Evolutionary conservation across 257 asterid genomes (phyloP).

Genomic region (Fraxinus americana): DNA sequence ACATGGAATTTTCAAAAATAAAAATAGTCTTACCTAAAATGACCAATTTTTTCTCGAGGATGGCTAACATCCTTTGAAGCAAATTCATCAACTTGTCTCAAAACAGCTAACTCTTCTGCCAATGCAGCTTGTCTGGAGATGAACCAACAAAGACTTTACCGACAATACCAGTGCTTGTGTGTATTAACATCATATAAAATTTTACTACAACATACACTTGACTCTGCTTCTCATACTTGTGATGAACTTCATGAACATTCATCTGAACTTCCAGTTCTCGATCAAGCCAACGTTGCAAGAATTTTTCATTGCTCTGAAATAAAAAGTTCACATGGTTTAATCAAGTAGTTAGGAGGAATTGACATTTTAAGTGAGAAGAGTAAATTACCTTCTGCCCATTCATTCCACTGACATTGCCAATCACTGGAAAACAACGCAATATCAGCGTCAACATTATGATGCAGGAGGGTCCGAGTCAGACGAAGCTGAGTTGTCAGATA

Average conservation of each 20-base stretch:
- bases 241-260: conserved; percentile 97
- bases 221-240: conserved; percentile 95
- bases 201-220: conserved; percentile 75
- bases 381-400: conserved; percentile 64
- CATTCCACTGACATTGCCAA: conserved; percentile 68
- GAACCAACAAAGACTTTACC: conserved; percentile 24
- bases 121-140: conserved; percentile 84
- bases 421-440: conserved; percentile 51
- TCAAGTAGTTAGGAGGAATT: conserved; percentile 16
- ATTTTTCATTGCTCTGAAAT: conserved; percentile 74
- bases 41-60: conserved; percentile 84
- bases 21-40: conserved; percentile 59
- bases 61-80: conserved; percentile 84
- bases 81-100: conserved; percentile 87
- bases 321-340: conserved; percentile 19
- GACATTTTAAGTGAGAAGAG: conserved; percentile 20
- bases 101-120: conserved; percentile 89
- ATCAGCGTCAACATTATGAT: conserved; percentile 27
- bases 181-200: conserved; percentile 6
- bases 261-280: conserved; percentile 97
- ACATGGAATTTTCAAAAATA: not conserved
- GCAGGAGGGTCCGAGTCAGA: too few species aligned
- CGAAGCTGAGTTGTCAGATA: too few species aligned
- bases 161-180: conserved; percentile 6
- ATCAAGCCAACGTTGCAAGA: conserved; percentile 91